These are phyloP conservation scores for Ophiostoma pallidulum DNA, from an alignment of 2,329 filamentous ascomycete genomes.

Conservation along the genomic window DNA sequence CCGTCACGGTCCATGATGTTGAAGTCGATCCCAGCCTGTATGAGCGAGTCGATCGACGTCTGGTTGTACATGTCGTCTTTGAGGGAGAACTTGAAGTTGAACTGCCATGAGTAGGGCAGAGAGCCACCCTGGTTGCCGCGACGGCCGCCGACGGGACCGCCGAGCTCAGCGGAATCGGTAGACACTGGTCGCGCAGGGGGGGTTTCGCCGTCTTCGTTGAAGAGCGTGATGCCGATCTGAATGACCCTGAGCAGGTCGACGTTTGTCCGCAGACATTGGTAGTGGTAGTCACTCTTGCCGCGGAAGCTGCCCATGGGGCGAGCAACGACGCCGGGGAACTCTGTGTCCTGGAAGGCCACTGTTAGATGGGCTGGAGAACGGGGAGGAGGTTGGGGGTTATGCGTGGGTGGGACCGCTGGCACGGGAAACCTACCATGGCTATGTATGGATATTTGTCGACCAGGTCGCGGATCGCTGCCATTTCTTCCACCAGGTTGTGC, in stretches of 20 bases:
- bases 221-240: slow-evolving; percentile 89
- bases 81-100: slow-evolving; percentile 95
- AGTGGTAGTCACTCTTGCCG: slow-evolving; percentile 96
- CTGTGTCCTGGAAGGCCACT: slow-evolving; percentile 61
- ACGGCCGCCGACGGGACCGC: slow-evolving; percentile 27
- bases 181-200: slow-evolving; percentile 59
- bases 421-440: slow-evolving; percentile 66
- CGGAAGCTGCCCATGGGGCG: slow-evolving; percentile 90
- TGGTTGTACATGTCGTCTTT: slow-evolving; percentile 97
- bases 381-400: not conserved
- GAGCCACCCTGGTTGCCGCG: slow-evolving; percentile 23
- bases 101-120: slow-evolving; percentile 91
- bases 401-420: not conserved
- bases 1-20: slow-evolving; percentile 73
- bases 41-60: slow-evolving; percentile 83
- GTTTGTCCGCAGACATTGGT: slow-evolving; percentile 93
- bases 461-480: slow-evolving; percentile 71
- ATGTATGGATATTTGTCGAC: slow-evolving; percentile 92
- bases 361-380: not conserved
- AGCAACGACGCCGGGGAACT: slow-evolving; percentile 96
- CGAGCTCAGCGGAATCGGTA: slow-evolving; percentile 32
- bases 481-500: slow-evolving; percentile 83
- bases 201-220: slow-evolving; percentile 81
- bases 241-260: slow-evolving; percentile 97
- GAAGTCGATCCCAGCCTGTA: slow-evolving; percentile 90